Evolutionary conservation across 192 early-diverging fungal genomes (phyloP).

Genomic region (Coemansia sp.): DNA sequence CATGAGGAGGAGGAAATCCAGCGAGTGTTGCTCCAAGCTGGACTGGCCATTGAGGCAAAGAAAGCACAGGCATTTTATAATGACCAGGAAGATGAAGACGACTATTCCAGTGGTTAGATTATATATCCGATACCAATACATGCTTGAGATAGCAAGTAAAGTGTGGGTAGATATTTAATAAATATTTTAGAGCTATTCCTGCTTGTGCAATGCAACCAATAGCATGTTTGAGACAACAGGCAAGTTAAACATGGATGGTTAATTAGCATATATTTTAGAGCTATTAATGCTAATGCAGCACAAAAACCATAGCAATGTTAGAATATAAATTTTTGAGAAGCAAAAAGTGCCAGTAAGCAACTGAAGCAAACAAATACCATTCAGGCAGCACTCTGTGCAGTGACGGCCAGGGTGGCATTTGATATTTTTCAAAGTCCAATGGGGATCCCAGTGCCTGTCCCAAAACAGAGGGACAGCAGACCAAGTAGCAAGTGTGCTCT

Average conservation of each 20-base stretch:
- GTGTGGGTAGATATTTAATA: neutral
- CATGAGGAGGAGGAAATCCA: slow-evolving; percentile 34
- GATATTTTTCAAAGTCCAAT: too few relatives aligned
- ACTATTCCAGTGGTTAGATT: slow-evolving; percentile 23
- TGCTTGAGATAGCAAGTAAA: too few relatives aligned
- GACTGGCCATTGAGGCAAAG: slow-evolving; percentile 11
- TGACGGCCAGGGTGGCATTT: neutral
- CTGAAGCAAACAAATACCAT: neutral
- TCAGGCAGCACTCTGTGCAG: slow-evolving; percentile 23
- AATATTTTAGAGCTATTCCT: neutral
- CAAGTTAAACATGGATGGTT: neutral
- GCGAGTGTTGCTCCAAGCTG: slow-evolving; percentile 31
- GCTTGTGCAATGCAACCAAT: neutral
- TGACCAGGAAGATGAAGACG: slow-evolving; percentile 10
- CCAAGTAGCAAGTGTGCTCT: too few relatives aligned
- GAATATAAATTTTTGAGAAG: neutral
- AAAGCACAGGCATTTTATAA: neutral
- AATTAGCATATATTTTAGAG: neutral
- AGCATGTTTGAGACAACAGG: too few relatives aligned
- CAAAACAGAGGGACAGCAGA: too few relatives aligned
- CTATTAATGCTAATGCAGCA: neutral
- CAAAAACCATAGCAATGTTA: neutral
- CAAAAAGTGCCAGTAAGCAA: neutral
- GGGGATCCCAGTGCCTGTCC: too few relatives aligned
- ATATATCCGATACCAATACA: neutral